Evolutionary conservation across 169 alveolate species (phyloP), one percentile per base, ranked within the genome.

Genomic region (Plasmodium yoelii): DNA sequence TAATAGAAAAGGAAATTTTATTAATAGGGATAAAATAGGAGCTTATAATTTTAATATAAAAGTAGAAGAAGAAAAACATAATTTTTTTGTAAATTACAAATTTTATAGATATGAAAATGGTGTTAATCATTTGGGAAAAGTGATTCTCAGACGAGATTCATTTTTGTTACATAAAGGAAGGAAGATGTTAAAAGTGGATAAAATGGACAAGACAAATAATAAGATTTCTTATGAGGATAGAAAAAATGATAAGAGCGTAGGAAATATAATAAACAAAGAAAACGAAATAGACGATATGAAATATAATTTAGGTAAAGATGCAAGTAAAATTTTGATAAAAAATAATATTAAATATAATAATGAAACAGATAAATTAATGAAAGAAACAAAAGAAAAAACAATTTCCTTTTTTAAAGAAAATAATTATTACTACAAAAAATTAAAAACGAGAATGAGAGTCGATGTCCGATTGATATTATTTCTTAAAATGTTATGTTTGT

Each of bases 401-500:
- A 3, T 3, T 34, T 4, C 42, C 42, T 34, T 34, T 34, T 34
- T 34, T 34, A 34, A 34, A 34, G 42, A 34, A 34, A 34, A 34
- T 34, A 34, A 34, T 34, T 34, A 34, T 34, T 34, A 34, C 42
- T 34, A 3, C 42, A 34, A 34, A 3, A 34, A 34, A 34, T 34
- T 34, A 3, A 34, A 34, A 34, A 34, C 42, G 7, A 34, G 7
- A 34, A 34, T 2, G n/a, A 47, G 64, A 28, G 75, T 56, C 47
- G 60, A 75, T 56, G 51, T 19, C 12, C 15, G 26, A 26, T 63
- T 75, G 28, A 49, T 61, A 56, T n/a, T 75, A 34, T 75, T 61
- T 56, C 46, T 75, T 5, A 75, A 75, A 75, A 56, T 75, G 61
- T 34, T 75, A 12, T 75, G 77, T 49, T 24, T 75, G 47, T 75